phyloP scores from a whole-genome alignment of 78 protist genomes.

The Dictyostelium discoideum region dicty_2.7 NC_007088.5:7292001-7292500 shows the following conservation, averaged over 20 bases:
- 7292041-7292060: slow-evolving; percentile 82
- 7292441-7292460: slow-evolving; percentile 51
- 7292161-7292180: slow-evolving; percentile 87
- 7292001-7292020: slow-evolving; percentile 85
- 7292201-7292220: background rate
- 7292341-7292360: slow-evolving; percentile 41
- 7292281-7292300: slow-evolving; percentile 75
- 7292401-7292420: slow-evolving; percentile 57
- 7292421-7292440: slow-evolving; percentile 81
- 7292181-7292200: slow-evolving; percentile 84
- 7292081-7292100: slow-evolving; percentile 82
- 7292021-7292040: slow-evolving; percentile 82
- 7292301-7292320: slow-evolving; percentile 48
- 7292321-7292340: slow-evolving; percentile 82
- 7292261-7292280: slow-evolving; percentile 30
- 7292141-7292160: slow-evolving; percentile 54
- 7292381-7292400: slow-evolving; percentile 68
- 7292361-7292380: slow-evolving; percentile 68
- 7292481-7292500: background rate
- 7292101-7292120: slow-evolving; percentile 80
- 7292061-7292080: slow-evolving; percentile 89
- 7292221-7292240: too few relatives aligned
- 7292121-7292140: slow-evolving; percentile 84
- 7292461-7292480: background rate
- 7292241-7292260: too few relatives aligned